A percentile compares a stretch with the other conserved stretches of the same genome.
phyloP scores from a whole-genome alignment of 1,284 basidiomycete genomes.

The Volvariella surrecta region DNA sequence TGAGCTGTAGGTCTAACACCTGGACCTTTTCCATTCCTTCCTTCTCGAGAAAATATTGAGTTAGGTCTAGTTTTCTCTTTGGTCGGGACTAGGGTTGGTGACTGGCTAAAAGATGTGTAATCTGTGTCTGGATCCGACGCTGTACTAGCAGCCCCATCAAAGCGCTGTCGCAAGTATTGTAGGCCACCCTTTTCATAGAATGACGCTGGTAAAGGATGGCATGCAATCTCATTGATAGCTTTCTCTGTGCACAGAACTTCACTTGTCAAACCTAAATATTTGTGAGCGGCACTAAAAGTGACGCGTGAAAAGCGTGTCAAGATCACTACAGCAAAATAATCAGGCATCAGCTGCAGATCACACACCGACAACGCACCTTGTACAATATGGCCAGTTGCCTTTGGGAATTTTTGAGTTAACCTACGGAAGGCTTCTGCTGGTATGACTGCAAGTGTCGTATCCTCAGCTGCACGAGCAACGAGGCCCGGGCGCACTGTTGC shows the following conservation, averaged over 20 bases:
- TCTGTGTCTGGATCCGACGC: slow-evolving; percentile 43
- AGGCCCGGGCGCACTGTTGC: slow-evolving; percentile 47
- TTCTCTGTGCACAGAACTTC: slow-evolving; percentile 97
- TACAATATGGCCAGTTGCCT: slow-evolving; percentile 95
- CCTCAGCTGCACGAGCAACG: slow-evolving; percentile 86
- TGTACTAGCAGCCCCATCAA: slow-evolving; percentile 42
- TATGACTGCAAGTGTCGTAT: slow-evolving; percentile 97
- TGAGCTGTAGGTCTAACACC: too few species aligned
- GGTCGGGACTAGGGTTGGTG: slow-evolving; percentile 15
- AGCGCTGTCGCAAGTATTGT: slow-evolving; percentile 82
- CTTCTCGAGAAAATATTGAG: too few species aligned
- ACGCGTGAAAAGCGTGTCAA: slow-evolving; percentile 94
- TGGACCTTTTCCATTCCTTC: too few species aligned
- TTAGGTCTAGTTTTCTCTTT: slow-evolving; percentile 10
- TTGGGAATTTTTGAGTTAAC: slow-evolving; percentile 91
- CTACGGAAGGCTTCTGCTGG: slow-evolving; percentile 94
- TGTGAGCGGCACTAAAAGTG: slow-evolving; percentile 93
- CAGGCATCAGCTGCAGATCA: too few species aligned
- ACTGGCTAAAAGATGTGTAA: slow-evolving; percentile 38
- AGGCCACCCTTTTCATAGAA: slow-evolving; percentile 97
- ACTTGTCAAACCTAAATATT: slow-evolving; percentile 90
- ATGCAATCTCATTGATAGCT: slow-evolving; percentile 93
- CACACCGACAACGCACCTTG: slow-evolving; percentile 70
- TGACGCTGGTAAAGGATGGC: slow-evolving; percentile 83
- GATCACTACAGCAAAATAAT: slow-evolving; percentile 54